Evolutionary conservation across 2,329 filamentous ascomycete genomes (phyloP).

Genomic region (Exophiala spinifera): DNA sequence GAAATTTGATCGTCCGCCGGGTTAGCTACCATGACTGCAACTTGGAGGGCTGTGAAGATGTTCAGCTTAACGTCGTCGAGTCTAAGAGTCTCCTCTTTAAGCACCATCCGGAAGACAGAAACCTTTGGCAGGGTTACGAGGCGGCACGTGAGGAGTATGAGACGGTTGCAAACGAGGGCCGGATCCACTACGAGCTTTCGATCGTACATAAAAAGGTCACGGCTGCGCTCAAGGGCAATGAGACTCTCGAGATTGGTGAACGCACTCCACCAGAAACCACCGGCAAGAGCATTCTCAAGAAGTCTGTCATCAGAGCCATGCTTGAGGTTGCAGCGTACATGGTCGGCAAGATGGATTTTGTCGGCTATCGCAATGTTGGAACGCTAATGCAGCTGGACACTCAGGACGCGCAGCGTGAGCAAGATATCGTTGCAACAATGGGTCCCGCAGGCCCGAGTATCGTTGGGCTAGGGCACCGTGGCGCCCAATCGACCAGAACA

Average conservation of each 20-base stretch:
- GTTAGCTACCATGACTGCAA: slow-evolving; percentile 28
- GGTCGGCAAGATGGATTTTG: slow-evolving; percentile 38
- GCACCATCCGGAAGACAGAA: slow-evolving; percentile 25
- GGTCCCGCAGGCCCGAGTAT: slow-evolving; percentile 6
- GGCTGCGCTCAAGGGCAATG: slow-evolving; percentile 34
- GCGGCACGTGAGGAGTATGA: slow-evolving; percentile 18
- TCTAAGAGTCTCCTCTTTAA: slow-evolving; percentile 37
- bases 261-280: slow-evolving; percentile 34
- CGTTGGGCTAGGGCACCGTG: not conserved
- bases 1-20: slow-evolving; percentile 19
- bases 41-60: slow-evolving; percentile 25
- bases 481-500: not conserved
- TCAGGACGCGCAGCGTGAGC: slow-evolving; percentile 1
- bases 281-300: slow-evolving; percentile 31
- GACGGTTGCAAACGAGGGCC: slow-evolving; percentile 34
- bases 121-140: slow-evolving; percentile 33
- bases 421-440: slow-evolving; percentile 4
- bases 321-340: slow-evolving; percentile 36
- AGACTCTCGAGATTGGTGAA: slow-evolving; percentile 36
- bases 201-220: slow-evolving; percentile 38
- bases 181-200: slow-evolving; percentile 41
- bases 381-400: slow-evolving; percentile 16
- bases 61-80: slow-evolving; percentile 37
- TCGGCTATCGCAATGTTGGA: slow-evolving; percentile 33
- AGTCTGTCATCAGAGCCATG: slow-evolving; percentile 22